Percentiles rank a stretch among this genome's conserved stretches.
These are phyloP conservation scores for Melastoma candidum DNA, from an alignment of 441 rosid species.

Conservation along the genomic window DNA sequence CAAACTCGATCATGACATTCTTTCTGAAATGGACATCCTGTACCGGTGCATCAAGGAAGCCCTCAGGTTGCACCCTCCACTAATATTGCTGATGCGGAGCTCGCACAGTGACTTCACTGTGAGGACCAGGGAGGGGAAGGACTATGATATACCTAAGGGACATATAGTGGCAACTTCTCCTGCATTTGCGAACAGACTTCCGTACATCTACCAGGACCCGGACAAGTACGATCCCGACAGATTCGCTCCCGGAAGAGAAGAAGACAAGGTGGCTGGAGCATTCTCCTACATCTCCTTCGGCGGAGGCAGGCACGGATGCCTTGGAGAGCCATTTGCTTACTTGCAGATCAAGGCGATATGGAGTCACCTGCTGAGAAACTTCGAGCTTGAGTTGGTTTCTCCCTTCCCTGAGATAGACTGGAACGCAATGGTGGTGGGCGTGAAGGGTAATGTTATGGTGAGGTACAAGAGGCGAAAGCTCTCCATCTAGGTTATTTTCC, in stretches of 20 bases:
- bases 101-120: slow-evolving; percentile 86
- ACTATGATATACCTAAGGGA: slow-evolving; percentile 90
- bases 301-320: slow-evolving; percentile 98
- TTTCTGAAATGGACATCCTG: slow-evolving; percentile 88
- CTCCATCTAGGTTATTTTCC: slow-evolving; percentile 2
- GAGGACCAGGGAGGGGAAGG: slow-evolving; percentile 66
- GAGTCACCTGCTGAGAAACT: slow-evolving; percentile 95
- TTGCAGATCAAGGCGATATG: slow-evolving; percentile 98
- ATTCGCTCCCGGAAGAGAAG: slow-evolving; percentile 81
- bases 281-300: slow-evolving; percentile 91
- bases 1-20: slow-evolving; percentile 79
- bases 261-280: slow-evolving; percentile 85
- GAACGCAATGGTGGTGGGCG: slow-evolving; percentile 99
- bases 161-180: slow-evolving; percentile 96
- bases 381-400: slow-evolving; percentile 75
- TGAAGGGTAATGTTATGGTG: slow-evolving; percentile 95
- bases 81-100: slow-evolving; percentile 84
- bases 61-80: slow-evolving; percentile 91
- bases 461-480: slow-evolving; percentile 75
- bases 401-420: slow-evolving; percentile 97
- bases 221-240: slow-evolving; percentile 85
- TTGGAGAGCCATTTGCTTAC: slow-evolving; percentile 98
- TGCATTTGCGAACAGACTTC: slow-evolving; percentile 91
- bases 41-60: slow-evolving; percentile 96
- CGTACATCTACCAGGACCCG: slow-evolving; percentile 70